A percentile compares a stretch with the other conserved stretches of the same genome.
phyloP scores from a whole-genome alignment of 2,329 filamentous ascomycete genomes.

The Pestalotiopsis sp. region DNA sequence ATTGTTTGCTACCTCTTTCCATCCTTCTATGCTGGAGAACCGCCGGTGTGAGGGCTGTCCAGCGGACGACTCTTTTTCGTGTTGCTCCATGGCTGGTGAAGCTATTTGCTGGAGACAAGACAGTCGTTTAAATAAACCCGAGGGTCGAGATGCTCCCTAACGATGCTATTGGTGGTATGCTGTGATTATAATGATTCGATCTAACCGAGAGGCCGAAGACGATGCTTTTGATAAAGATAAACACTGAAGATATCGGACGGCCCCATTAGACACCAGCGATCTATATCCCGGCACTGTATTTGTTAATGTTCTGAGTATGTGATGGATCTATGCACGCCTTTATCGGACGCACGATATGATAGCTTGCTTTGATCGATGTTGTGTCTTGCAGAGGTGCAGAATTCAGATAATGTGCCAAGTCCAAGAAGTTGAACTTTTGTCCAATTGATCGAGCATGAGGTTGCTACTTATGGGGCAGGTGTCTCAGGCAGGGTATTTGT shows the following conservation, averaged over 20 bases:
- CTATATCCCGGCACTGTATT: too few species aligned
- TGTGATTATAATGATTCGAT: background rate
- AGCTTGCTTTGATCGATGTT: background rate
- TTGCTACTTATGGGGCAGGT: background rate
- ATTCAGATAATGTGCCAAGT: background rate
- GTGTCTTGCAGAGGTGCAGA: background rate
- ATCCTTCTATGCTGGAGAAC: constrained; percentile 2
- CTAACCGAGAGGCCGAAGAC: background rate
- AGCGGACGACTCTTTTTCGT: background rate
- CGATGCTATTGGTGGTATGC: background rate
- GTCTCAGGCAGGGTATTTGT: background rate
- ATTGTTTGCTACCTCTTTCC: constrained; percentile 3
- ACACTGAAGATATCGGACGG: background rate
- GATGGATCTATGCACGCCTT: background rate
- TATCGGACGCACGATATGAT: background rate
- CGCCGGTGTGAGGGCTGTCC: background rate
- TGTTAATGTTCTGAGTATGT: too few species aligned
- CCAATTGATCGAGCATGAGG: background rate
- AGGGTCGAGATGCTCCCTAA: background rate
- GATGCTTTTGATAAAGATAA: background rate
- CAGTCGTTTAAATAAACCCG: background rate
- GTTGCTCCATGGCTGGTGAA: constrained; percentile 1
- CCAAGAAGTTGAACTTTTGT: background rate
- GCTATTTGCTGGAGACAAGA: background rate
- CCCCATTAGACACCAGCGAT: background rate